Base-by-base conservation (phyloP, 768 basidiomycete genomes). In the Lactarius pseudohatsudake region DNA sequence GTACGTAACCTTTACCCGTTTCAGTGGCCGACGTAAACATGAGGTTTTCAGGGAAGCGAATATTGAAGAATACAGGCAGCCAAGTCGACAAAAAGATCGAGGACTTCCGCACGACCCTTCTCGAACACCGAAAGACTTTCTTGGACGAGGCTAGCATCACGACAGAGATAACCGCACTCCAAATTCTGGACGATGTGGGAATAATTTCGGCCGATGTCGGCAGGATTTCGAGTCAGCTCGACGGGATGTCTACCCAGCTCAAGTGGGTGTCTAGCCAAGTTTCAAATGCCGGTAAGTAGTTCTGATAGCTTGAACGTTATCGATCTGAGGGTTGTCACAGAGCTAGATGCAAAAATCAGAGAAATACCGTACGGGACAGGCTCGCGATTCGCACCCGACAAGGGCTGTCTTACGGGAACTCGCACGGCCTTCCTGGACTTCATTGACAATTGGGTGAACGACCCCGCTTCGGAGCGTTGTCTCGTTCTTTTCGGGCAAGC, bases 401-500 rank as follows among this genome's bases (percentile, higher is more conserved):
- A 53, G 13, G 50, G 50, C n/a, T 53, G 50, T 28, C 50, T 53
- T 28, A 10, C 50, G n/a, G 50, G 50, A 11, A 53, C 40, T 1
- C 40, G 40, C 40, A 40, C 40, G 15, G 40, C 40, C 0, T 40
- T 40, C 0, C 15, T 40, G n/a, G 50, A 53, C 9, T 53, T 53
- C 50, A 53, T 53, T 7, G 26, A 3, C 20, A 22, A n/a, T 28
- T 53, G 50, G 50, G 50, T 28, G n/a, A 22, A 53, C 26, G 50
- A 53, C 18, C 50, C 50, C 26, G 50, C 4, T 16, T 40, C 40
- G 13, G 40, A 40, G 40, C 40, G 40, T 40, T 15, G 40, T 40
- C 56, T 57, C 0, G 56, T 57, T 18, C 56, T 57, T 13, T 57
- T 57, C 18, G 56, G 56, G 30, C 32, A 57, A 32, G 56, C 56